Evolutionary conservation across 192 early-diverging fungal genomes (phyloP).

Genomic region (Chytriomyces hyalinus): DNA sequence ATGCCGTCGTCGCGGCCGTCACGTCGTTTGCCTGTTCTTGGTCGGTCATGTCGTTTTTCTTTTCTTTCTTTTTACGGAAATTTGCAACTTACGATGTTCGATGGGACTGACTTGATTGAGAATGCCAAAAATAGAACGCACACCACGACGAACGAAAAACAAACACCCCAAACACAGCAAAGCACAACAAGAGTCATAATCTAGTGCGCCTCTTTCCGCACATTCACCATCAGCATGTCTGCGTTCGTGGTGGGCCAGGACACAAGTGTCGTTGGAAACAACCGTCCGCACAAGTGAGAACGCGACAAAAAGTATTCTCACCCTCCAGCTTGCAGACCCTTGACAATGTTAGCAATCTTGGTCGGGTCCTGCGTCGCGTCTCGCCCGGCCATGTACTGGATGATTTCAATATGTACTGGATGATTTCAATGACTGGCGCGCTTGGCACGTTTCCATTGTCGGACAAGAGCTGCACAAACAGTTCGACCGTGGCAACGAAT

Average conservation of each 20-base stretch:
- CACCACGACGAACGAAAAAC: neutral
- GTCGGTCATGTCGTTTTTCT: neutral
- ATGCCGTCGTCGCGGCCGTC: slow-evolving; percentile 2
- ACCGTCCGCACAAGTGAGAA: neutral
- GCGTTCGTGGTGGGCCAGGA: slow-evolving; percentile 12
- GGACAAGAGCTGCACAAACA: slow-evolving; percentile 33
- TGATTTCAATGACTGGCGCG: slow-evolving; percentile 32
- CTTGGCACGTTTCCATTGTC: slow-evolving; percentile 42
- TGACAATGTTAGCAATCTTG: neutral
- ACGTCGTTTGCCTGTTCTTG: neutral
- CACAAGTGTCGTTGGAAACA: neutral
- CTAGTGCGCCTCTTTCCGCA: slow-evolving; percentile 16
- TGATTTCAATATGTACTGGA: slow-evolving; percentile 44
- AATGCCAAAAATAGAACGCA: too few species aligned
- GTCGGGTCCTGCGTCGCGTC: slow-evolving; percentile 27
- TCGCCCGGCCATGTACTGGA: slow-evolving; percentile 42
- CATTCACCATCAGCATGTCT: slow-evolving; percentile 10
- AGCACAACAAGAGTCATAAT: neutral
- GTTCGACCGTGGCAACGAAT: slow-evolving; percentile 46
- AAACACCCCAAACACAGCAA: neutral
- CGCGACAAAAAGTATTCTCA: neutral
- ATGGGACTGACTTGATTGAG: too few species aligned
- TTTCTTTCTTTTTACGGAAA: slow-evolving; percentile 10
- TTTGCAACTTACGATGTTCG: too few species aligned
- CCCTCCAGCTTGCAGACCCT: slow-evolving; percentile 3